Conservation (phyloP, 2,329 filamentous ascomycete species). For the Ceratocystis smalleyi region DNA sequence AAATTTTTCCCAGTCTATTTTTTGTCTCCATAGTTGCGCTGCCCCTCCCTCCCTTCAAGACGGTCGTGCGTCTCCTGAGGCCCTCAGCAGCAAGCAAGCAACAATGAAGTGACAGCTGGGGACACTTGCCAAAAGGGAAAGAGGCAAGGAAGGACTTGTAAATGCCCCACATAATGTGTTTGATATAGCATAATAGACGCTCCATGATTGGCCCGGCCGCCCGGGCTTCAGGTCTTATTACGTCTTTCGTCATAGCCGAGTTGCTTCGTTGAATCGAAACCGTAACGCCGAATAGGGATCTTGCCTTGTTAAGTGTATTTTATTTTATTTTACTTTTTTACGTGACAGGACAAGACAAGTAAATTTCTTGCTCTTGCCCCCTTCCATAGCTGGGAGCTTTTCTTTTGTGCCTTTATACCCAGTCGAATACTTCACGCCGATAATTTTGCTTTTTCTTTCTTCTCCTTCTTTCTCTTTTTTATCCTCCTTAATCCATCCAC, state of each 20-base stretch:
- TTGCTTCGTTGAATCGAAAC: constrained; percentile 16
- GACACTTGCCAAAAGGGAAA: neutral
- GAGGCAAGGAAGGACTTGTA: constrained; percentile 9
- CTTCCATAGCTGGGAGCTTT: neutral
- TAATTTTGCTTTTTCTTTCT: constrained; percentile 5
- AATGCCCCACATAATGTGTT: constrained; percentile 6
- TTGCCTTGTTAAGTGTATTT: constrained; percentile 9
- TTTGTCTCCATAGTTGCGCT: neutral
- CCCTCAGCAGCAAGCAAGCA: neutral
- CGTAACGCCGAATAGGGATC: constrained; percentile 17
- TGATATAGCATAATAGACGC: constrained; percentile 13
- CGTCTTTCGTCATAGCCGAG: constrained; percentile 18
- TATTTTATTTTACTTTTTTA: neutral
- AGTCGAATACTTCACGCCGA: neutral
- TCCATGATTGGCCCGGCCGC: constrained; percentile 16
- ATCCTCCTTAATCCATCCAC: neutral
- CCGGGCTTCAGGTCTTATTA: constrained; percentile 13
- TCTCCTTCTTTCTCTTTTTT: constrained; percentile 3
- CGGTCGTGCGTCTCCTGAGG: neutral
- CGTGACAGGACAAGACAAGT: neutral
- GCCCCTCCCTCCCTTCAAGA: neutral
- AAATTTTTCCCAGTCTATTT: constrained; percentile 1
- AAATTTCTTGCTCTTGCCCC: neutral
- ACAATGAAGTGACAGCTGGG: neutral
- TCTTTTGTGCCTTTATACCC: neutral